Conservation (phyloP, 140 eudicot genomes). For the Stevia rebaudiana region DNA sequence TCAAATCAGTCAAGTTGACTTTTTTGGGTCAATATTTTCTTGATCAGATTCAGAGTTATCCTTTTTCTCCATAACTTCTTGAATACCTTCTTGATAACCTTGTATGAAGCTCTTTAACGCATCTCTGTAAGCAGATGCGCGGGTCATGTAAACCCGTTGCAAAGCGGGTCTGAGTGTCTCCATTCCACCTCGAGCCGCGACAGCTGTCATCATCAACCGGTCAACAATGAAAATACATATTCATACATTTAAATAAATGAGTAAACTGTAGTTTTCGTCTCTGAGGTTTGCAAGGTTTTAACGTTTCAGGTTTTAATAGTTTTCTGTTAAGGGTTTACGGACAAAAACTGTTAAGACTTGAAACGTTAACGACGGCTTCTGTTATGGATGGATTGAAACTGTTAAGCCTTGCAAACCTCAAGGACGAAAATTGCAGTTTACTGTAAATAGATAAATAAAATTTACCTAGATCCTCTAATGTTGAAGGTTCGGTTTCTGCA, state of each 20-base stretch:
- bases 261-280: too few species aligned
- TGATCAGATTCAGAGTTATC: conserved; percentile 29
- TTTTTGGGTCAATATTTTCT: conserved; percentile 30
- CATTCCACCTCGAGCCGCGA: conserved; percentile 93
- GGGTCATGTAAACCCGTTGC: conserved; percentile 79
- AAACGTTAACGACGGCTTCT: too few species aligned
- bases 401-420: too few species aligned
- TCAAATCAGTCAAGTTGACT: not conserved
- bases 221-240: not conserved
- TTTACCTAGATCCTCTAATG: conserved; percentile 86
- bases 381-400: too few species aligned
- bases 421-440: too few species aligned
- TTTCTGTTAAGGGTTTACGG: too few species aligned
- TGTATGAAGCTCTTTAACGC: conserved; percentile 58
- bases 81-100: conserved; percentile 82
- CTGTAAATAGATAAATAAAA: too few species aligned
- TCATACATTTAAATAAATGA: too few species aligned
- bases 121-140: conserved; percentile 71
- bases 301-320: too few species aligned
- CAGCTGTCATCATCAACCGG: conserved; percentile 35
- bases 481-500: conserved; percentile 57
- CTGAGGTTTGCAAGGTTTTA: too few species aligned
- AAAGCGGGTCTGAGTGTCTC: conserved; percentile 86
- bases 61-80: conserved; percentile 59
- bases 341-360: too few species aligned